These are phyloP conservation scores for Hypoxylon sp. DNA, from an alignment of 2,329 filamentous ascomycete species.

Conservation along the genomic window DNA sequence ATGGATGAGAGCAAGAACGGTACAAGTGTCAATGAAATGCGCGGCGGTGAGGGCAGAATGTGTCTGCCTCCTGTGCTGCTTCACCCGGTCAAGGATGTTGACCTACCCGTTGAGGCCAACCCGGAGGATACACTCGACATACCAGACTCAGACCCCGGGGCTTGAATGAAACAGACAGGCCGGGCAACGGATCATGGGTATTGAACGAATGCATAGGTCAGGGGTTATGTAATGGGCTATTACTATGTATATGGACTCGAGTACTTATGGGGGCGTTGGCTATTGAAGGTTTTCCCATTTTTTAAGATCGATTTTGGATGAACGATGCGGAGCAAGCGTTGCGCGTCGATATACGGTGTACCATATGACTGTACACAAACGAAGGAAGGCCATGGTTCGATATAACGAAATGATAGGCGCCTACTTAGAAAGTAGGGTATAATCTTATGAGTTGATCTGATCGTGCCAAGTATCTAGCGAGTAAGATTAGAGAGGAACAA, in stretches of 20 bases:
- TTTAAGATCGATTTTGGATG: conserved; percentile 9
- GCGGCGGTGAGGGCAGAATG: conserved; percentile 85
- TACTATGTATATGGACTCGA: conserved; percentile 28
- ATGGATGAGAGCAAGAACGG: conserved; percentile 67
- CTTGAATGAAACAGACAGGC: conserved; percentile 47
- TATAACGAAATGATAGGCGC: conserved; percentile 13
- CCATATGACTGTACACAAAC: conserved; percentile 24
- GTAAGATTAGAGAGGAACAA: neutral
- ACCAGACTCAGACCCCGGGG: conserved; percentile 66
- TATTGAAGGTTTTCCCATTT: conserved; percentile 15
- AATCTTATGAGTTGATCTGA: conserved; percentile 27
- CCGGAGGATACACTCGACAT: conserved; percentile 60
- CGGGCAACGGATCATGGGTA: neutral
- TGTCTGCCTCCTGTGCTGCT: conserved; percentile 91
- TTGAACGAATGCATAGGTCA: conserved; percentile 28
- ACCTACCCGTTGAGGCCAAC: conserved; percentile 73
- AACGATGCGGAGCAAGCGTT: conserved; percentile 33
- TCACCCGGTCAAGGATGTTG: conserved; percentile 87
- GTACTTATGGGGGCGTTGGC: conserved; percentile 38
- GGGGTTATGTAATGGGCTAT: conserved; percentile 21
- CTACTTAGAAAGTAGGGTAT: conserved; percentile 26
- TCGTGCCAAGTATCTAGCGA: neutral
- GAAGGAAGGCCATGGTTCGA: conserved; percentile 12
- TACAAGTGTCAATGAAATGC: conserved; percentile 66
- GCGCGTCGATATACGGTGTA: conserved; percentile 18